Evolutionary conservation across 2,329 filamentous ascomycete genomes (phyloP).

Genomic region (Sclerotinia spermophila): DNA sequence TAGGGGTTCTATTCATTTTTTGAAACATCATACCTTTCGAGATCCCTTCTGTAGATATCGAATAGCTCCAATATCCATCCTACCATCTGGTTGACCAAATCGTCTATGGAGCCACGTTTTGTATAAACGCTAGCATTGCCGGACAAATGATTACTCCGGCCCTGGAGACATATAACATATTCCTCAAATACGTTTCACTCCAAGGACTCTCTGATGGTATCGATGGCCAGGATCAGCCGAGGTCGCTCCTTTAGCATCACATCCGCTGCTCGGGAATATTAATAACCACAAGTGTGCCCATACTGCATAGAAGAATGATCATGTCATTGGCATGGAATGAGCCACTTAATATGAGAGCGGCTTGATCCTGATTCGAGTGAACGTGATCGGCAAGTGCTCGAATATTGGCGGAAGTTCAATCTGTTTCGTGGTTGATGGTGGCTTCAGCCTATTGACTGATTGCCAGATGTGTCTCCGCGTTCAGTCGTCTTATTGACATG

Average conservation of each 20-base stretch:
- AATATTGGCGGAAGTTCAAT: conserved; percentile 39
- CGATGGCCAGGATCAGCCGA: conserved; percentile 41
- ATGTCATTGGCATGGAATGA: conserved; percentile 45
- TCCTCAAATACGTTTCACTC: conserved; percentile 46
- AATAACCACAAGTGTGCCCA: conserved; percentile 47
- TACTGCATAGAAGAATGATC: conserved; percentile 47
- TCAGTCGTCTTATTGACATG: conserved; percentile 40
- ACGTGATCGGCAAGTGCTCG: conserved; percentile 40
- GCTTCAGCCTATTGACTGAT: conserved; percentile 49
- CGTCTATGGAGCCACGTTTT: background rate
- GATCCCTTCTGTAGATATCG: background rate
- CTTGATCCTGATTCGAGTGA: conserved; percentile 44
- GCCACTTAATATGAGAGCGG: conserved; percentile 45
- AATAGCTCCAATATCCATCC: background rate
- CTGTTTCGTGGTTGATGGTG: conserved; percentile 48
- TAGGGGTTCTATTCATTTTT: conserved; percentile 18
- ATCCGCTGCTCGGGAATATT: conserved; percentile 42
- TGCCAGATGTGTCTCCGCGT: conserved; percentile 48
- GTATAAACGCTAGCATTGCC: background rate
- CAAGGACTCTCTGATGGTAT: conserved; percentile 47
- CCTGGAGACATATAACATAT: conserved; percentile 42
- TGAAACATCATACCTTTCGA: background rate
- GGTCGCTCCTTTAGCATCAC: conserved; percentile 46
- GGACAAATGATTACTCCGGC: conserved; percentile 45
- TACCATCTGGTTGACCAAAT: background rate